phyloP scores from a whole-genome alignment of 208 protist genomes.

The Acanthamoeba sp. region DNA sequence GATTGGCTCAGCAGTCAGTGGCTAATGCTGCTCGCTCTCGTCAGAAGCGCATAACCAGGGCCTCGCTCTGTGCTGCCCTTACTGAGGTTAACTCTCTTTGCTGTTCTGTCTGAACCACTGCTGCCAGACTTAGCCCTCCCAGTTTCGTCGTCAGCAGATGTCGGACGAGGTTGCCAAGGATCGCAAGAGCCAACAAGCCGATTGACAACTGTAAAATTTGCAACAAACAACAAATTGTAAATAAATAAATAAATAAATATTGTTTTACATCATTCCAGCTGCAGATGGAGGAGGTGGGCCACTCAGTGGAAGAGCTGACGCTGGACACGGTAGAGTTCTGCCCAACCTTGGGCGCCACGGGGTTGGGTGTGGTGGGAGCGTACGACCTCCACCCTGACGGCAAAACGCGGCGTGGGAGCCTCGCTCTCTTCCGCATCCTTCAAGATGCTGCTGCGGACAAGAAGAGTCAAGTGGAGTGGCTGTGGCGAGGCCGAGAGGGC shows the following conservation, averaged over 20 bases:
- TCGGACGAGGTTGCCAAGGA: too few relatives aligned
- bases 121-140: too few relatives aligned
- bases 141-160: too few relatives aligned
- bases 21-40: not conserved
- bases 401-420: not conserved
- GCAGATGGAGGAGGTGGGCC: not conserved
- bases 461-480: not conserved
- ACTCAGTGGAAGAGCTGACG: not conserved
- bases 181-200: too few relatives aligned
- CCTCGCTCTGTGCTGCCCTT: not conserved
- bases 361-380: conserved; percentile 22
- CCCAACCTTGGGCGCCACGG: not conserved
- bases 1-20: not conserved
- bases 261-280: too few relatives aligned
- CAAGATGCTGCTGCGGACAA: not conserved
- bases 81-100: not conserved
- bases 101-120: too few relatives aligned
- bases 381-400: not conserved
- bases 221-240: too few relatives aligned
- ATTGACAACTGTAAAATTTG: too few relatives aligned
- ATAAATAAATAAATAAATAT: too few relatives aligned
- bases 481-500: not conserved
- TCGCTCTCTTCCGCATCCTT: conserved; percentile 13
- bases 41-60: not conserved
- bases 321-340: conserved; percentile 51